These are phyloP conservation scores for Ophiognomonia clavigignenti-juglandacearum DNA, from an alignment of 2,329 filamentous ascomycete genomes.

Conservation along the genomic window DNA sequence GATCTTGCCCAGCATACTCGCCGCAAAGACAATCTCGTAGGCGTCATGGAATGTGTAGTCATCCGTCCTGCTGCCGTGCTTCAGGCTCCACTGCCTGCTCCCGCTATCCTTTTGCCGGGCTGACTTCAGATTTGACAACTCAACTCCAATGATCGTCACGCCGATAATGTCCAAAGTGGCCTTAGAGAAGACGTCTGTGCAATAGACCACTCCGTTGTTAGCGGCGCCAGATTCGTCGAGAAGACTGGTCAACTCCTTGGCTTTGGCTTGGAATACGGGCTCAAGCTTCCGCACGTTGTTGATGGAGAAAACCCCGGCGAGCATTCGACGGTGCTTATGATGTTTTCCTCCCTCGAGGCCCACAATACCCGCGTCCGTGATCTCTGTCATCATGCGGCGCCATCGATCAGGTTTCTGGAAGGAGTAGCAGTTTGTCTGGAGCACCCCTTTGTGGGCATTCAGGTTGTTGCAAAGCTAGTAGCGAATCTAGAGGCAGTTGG, in stretches of 20 bases:
- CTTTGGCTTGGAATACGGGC: conserved; percentile 31
- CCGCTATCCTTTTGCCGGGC: background rate
- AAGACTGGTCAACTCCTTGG: conserved; percentile 13
- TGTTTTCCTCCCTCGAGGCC: conserved; percentile 33
- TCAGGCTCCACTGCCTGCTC: background rate
- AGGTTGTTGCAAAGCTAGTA: too few species aligned
- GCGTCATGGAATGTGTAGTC: conserved; percentile 23
- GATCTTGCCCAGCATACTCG: conserved; percentile 22
- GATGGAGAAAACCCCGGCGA: conserved; percentile 30
- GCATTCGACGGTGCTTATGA: conserved; percentile 27
- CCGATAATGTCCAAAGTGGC: conserved; percentile 29
- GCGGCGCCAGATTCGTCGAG: conserved; percentile 25
- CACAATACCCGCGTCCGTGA: conserved; percentile 30
- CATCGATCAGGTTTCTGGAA: too few species aligned
- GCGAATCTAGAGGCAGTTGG: too few species aligned
- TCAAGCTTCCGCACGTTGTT: conserved; percentile 32
- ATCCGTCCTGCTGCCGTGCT: background rate
- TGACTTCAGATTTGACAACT: conserved; percentile 20
- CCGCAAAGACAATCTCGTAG: conserved; percentile 28
- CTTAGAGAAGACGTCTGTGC: conserved; percentile 22
- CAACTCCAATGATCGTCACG: conserved; percentile 28
- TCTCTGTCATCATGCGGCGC: conserved; percentile 25
- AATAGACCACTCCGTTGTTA: background rate
- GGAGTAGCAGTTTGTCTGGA: too few species aligned
- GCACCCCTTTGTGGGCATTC: too few species aligned